phyloP scores from a whole-genome alignment of 306 rosid genomes.

The Coriaria nepalensis region DNA sequence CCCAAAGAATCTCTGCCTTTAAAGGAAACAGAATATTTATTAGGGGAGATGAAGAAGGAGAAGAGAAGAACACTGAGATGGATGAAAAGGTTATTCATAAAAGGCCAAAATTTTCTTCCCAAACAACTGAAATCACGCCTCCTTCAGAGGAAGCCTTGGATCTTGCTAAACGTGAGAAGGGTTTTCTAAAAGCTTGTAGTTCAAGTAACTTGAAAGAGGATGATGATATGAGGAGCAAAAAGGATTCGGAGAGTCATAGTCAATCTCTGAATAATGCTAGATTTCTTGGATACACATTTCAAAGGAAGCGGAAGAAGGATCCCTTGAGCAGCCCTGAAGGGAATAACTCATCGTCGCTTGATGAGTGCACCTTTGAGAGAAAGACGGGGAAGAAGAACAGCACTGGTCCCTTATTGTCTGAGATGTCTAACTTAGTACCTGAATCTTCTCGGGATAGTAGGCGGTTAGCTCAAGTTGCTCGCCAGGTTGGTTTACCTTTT shows the following conservation, averaged over 20 bases:
- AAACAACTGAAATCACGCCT: conserved; percentile 2
- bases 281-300: conserved; percentile 64
- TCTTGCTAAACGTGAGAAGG: not conserved
- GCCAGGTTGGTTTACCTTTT: conserved; percentile 44
- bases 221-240: conserved; percentile 20
- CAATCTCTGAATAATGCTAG: conserved; percentile 27
- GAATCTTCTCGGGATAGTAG: conserved; percentile 50
- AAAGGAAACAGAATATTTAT: conserved; percentile 39
- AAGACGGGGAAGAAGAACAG: conserved; percentile 31
- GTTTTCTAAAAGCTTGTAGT: no score
- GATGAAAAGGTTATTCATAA: no score
- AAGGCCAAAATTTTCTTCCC: conserved; percentile 6
- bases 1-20: conserved; percentile 80
- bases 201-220: conserved; percentile 9
- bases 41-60: conserved; percentile 26
- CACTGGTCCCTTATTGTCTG: conserved; percentile 28
- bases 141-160: not conserved
- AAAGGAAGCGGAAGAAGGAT: conserved; percentile 70
- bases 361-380: conserved; percentile 25
- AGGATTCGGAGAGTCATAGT: conserved; percentile 27
- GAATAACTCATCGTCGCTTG: conserved; percentile 21
- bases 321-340: conserved; percentile 27
- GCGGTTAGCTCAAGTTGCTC: conserved; percentile 57
- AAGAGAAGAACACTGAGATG: conserved; percentile 21
- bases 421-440: conserved; percentile 31